Conservation (phyloP, 257 asterid genomes). For the Fraxinus americana region DNA sequence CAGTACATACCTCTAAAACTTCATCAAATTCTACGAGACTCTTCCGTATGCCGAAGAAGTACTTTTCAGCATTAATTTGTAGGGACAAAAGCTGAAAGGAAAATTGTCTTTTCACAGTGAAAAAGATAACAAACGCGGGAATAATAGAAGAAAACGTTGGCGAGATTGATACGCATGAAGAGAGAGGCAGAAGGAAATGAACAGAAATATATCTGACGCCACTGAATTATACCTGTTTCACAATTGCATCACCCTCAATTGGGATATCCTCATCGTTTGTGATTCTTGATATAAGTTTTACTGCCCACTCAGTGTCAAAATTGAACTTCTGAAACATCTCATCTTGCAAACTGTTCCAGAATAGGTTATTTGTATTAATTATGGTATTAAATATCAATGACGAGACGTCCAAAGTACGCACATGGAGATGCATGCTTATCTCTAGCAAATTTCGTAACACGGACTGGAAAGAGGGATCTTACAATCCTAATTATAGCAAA, state of each 20-base stretch:
- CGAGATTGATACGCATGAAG: not conserved
- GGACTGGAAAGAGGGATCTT: not conserved
- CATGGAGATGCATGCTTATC: not conserved
- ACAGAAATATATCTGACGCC: slow-evolving; percentile 8
- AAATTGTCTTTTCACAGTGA: not conserved
- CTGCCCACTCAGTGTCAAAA: slow-evolving; percentile 98
- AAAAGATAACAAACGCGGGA: not conserved
- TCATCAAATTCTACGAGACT: slow-evolving; percentile 97
- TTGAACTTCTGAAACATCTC: slow-evolving; percentile 97
- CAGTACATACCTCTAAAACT: slow-evolving; percentile 84
- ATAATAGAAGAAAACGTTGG: not conserved
- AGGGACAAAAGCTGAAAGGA: slow-evolving; percentile 75
- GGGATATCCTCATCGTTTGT: slow-evolving; percentile 89
- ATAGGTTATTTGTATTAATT: slow-evolving; percentile 22
- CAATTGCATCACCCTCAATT: slow-evolving; percentile 81
- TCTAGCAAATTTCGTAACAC: not conserved
- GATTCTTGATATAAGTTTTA: slow-evolving; percentile 83
- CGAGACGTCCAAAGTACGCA: not conserved
- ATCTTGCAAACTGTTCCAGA: slow-evolving; percentile 80
- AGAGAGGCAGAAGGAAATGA: slow-evolving; percentile 11
- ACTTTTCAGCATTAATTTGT: slow-evolving; percentile 93
- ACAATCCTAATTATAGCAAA: not conserved
- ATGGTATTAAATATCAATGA: slow-evolving; percentile 16
- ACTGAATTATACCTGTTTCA: slow-evolving; percentile 66
- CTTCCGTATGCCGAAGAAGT: slow-evolving; percentile 87